Percentiles rank a stretch among this genome's conserved stretches.
phyloP scores from a whole-genome alignment of 768 basidiomycete species.

The Brasilioporus rufonigricans region DNA sequence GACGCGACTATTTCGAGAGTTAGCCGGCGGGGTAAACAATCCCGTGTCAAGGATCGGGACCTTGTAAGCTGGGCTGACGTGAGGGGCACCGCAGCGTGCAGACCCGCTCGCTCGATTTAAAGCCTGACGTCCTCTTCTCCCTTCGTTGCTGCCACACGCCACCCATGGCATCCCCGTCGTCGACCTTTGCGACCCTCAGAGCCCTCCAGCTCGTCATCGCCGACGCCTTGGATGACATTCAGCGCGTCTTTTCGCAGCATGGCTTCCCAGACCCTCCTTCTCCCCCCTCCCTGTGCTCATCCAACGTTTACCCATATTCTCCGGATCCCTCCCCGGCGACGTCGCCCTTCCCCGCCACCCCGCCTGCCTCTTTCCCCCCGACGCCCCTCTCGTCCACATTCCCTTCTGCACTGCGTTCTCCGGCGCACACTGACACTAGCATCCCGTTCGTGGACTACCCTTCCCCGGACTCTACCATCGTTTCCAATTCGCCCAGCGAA shows the following conservation, averaged over 20 bases:
- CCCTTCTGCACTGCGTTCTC: slow-evolving; percentile 6
- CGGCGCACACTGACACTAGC: neutral
- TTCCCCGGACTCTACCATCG: slow-evolving; percentile 48
- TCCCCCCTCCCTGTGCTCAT: slow-evolving; percentile 13
- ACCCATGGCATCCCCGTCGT: slow-evolving; percentile 34
- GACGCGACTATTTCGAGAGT: slow-evolving; percentile 18
- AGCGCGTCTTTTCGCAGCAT: slow-evolving; percentile 47
- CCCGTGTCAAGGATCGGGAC: no score
- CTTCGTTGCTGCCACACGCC: slow-evolving; percentile 10
- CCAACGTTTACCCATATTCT: slow-evolving; percentile 24
- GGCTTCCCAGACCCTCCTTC: slow-evolving; percentile 6
- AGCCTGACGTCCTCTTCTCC: slow-evolving; percentile 9
- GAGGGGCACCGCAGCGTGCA: neutral
- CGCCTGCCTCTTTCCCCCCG: slow-evolving; percentile 24
- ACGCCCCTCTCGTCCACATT: slow-evolving; percentile 33
- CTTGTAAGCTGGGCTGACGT: slow-evolving; percentile 11
- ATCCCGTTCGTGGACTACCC: slow-evolving; percentile 46
- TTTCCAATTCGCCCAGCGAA: slow-evolving; percentile 48
- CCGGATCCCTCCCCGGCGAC: slow-evolving; percentile 33
- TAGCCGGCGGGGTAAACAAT: neutral
- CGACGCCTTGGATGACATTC: slow-evolving; percentile 66
- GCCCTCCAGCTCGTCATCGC: slow-evolving; percentile 65
- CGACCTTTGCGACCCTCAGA: slow-evolving; percentile 63
- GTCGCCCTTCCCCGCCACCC: slow-evolving; percentile 23
- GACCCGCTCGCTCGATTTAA: slow-evolving; percentile 16